Base-by-base conservation (phyloP, 305 asterid genomes). In the Fraxinus latifolia region DNA sequence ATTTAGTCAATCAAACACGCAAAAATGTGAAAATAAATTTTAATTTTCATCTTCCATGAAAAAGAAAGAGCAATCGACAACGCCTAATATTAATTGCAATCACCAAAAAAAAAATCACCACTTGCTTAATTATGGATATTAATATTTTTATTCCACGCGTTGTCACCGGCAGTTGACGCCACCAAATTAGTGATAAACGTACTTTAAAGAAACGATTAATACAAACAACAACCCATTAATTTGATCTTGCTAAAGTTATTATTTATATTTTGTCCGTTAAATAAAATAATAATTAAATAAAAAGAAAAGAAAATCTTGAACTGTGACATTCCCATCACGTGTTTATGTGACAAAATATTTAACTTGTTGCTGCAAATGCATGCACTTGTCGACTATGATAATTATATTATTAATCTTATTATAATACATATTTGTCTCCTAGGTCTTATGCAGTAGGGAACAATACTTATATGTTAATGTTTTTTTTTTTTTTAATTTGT, bases 401-500 rank as follows among this genome's bases (percentile, higher is more conserved):
- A 12, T 44, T 44, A 2, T 42, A 42, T 42, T 65, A 78, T 58
- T 5, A 67, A 65, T 6, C 12, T 60, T 81, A 75, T 55, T 78
- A 74, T 83, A 80, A 81, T 77, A 83, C 79, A 80, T 3, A 36
- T 83, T 70, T 86, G 89, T 86, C 87, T 81, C 86, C 84, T 44
- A 21, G 50, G 62, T 65, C 42, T 36, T 76, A 72, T 83, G 82
- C 67, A 74, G 72, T 82, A 77, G 84, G 85, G 87, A 81, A 83
- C 85, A 33, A 74, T 29, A 8, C 80, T 71, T 75, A 39, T 44
- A 62, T 11, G 82, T 55, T 81, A 62, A 4, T 81, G 55, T 34
- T 4, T 33, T 4, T 33, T 33, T 33, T 33, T 33, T 33, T 33
- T 44, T 55, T 17, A 27, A 23, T 67, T 80, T 74, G 80, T 76